These are phyloP conservation scores for Mycena olivaceomarginata DNA, from an alignment of 768 basidiomycete species.

Conservation along the genomic window DNA sequence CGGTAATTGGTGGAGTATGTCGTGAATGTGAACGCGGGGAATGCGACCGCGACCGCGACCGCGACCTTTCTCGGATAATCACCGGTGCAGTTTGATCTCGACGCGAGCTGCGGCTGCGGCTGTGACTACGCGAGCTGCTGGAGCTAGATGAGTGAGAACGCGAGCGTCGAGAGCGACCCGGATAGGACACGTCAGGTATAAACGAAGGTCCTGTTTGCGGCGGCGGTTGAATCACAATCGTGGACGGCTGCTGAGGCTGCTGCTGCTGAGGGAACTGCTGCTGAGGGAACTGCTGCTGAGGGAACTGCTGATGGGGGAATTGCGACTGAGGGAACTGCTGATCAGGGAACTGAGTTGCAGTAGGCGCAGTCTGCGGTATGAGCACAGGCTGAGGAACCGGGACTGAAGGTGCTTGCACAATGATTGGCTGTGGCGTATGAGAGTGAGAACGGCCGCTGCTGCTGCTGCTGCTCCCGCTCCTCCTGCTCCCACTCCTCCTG, in stretches of 20 bases:
- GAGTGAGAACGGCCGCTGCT: constrained; percentile 34
- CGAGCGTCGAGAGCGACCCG: constrained; percentile 37
- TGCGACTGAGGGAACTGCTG: constrained; percentile 13
- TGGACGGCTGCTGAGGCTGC: constrained; percentile 28
- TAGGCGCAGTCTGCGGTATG: constrained; percentile 5
- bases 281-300: no score
- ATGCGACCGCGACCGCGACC: constrained; percentile 27
- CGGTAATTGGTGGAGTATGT: constrained; percentile 21
- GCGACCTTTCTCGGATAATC: constrained; percentile 15
- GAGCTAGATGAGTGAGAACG: constrained; percentile 32
- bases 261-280: no score
- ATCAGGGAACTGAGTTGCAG: constrained; percentile 15
- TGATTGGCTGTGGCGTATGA: constrained; percentile 7
- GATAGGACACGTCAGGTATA: constrained; percentile 20
- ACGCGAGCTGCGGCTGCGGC: not conserved
- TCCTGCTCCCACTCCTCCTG: no score
- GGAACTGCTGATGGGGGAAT: not conserved
- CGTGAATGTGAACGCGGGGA: constrained; percentile 28
- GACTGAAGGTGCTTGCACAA: not conserved
- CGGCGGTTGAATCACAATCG: constrained; percentile 36
- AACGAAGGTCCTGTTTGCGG: constrained; percentile 17
- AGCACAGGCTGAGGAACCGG: constrained; percentile 12
- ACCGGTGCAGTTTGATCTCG: constrained; percentile 5
- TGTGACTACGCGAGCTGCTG: not conserved
- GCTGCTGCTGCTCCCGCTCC: constrained; percentile 37